Evolutionary conservation across 768 basidiomycete genomes (phyloP), one percentile per base, ranked within the genome.

Genomic region (Stropharia rugosoannulata): DNA sequence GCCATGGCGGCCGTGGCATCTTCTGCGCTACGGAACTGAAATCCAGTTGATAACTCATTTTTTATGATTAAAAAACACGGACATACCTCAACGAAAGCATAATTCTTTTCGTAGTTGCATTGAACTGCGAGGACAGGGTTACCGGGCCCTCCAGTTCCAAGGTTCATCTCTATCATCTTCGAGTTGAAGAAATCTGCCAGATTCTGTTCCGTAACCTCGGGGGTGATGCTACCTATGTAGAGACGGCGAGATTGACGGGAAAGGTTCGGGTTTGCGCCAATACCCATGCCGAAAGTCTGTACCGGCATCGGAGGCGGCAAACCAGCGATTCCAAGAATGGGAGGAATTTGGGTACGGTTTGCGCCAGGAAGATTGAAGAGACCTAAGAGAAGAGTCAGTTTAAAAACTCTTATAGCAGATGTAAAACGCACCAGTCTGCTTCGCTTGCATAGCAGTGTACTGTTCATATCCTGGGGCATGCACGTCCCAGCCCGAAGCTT

Each of bases 71-170:
- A 6, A 29, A 54, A 6, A 32, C 37, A 37, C 44, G 16, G 1
- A 66, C 80, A 59, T 68, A 96, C 96, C 80, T 99, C 97, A 50
- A 98, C 90, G 68, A 98, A 99, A 1, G 97, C 97, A 68, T 98
- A 99, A 64, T 93, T 95, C 80, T 98, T 99, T 72, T 98, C 97
- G 65, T 95, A 95, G 67, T 98, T 98, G 75, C 97, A 90, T 66
- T 96, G 94, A 5, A 97, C 94, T 16, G 89, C 89, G 32, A 95
- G 80, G 32, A 98, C 93, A 9, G 96, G 93, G 59, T 94, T 93
- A 18, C 93, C 94, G 19, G 90, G 84, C 16, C 81, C 84, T 27
- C 87, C 89, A 5, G 92, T 91, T 12, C 93, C 90, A 45, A 95
- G 85, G 59, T 80, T 81, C 86, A 92, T 91, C 73, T 98, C 94